phyloP scores from a whole-genome alignment of 495 filamentous ascomycete genomes.

The Filosporella fistucella region DNA sequence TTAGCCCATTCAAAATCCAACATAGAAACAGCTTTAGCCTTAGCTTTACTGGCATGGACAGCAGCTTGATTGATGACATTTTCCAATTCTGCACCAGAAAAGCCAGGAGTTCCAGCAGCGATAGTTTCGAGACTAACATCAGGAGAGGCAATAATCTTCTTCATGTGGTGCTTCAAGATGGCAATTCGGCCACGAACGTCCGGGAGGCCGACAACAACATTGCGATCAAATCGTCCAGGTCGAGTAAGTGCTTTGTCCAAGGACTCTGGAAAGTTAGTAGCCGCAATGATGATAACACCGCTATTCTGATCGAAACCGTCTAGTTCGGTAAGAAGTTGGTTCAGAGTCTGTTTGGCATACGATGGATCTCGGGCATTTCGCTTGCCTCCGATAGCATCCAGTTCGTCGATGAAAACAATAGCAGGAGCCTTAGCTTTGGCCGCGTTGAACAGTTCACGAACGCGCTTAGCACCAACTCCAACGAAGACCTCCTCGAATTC shows the following conservation, averaged over 20 bases:
- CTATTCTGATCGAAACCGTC: slow-evolving; percentile 94
- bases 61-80: slow-evolving; percentile 97
- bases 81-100: slow-evolving; percentile 92
- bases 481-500: slow-evolving; percentile 99
- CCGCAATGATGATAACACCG: slow-evolving; percentile 90
- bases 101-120: slow-evolving; percentile 81
- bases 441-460: slow-evolving; percentile 87
- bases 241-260: slow-evolving; percentile 93
- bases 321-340: slow-evolving; percentile 95
- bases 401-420: slow-evolving; percentile 97
- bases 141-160: slow-evolving; percentile 70
- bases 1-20: slow-evolving; percentile 94
- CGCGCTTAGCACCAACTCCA: slow-evolving; percentile 95
- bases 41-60: slow-evolving; percentile 80
- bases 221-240: slow-evolving; percentile 92
- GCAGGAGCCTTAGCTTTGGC: slow-evolving; percentile 87
- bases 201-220: slow-evolving; percentile 81
- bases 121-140: slow-evolving; percentile 81
- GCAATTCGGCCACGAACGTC: slow-evolving; percentile 93
- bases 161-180: slow-evolving; percentile 88
- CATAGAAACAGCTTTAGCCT: slow-evolving; percentile 65
- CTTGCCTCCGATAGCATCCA: slow-evolving; percentile 94
- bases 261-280: slow-evolving; percentile 91
- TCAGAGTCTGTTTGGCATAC: slow-evolving; percentile 96
- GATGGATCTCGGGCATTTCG: slow-evolving; percentile 89